Conservation (phyloP, 371 early-diverging fungal genomes). For the Mucor saturninus region DNA sequence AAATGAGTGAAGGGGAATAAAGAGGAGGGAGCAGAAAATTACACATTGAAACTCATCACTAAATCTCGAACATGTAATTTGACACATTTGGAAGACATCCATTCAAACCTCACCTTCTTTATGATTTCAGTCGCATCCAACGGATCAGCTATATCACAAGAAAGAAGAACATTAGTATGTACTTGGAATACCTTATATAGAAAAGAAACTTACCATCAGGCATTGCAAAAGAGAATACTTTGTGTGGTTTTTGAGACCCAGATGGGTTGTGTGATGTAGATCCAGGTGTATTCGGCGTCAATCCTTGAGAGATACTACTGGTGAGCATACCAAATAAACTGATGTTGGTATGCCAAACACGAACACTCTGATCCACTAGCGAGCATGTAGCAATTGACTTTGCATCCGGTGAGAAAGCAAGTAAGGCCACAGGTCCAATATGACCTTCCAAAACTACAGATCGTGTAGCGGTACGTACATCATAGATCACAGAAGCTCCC, state of each 20-base stretch:
- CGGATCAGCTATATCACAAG: conserved; percentile 27
- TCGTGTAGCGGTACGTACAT: conserved; percentile 85
- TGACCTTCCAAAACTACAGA: conserved; percentile 80
- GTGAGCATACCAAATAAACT: conserved; percentile 78
- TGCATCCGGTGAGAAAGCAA: conserved; percentile 83
- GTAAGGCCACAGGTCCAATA: conserved; percentile 64
- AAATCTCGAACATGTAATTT: conserved; percentile 59
- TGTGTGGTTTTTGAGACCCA: conserved; percentile 58
- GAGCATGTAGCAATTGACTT: conserved; percentile 80
- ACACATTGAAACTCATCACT: conserved; percentile 70
- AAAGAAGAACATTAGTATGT: conserved; percentile 4
- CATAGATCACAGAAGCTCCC: conserved; percentile 80
- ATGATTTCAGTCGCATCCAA: conserved; percentile 51
- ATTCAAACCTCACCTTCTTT: conserved; percentile 67
- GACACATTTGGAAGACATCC: conserved; percentile 70
- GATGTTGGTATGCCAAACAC: conserved; percentile 77
- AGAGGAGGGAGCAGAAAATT: conserved; percentile 3
- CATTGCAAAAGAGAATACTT: conserved; percentile 72
- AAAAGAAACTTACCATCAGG: conserved; percentile 44
- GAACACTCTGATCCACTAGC: conserved; percentile 69
- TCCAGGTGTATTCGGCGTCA: conserved; percentile 20
- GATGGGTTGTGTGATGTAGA: conserved; percentile 18
- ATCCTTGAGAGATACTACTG: conserved; percentile 51
- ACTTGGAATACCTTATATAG: background rate
- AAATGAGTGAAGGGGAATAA: too few species aligned